Base-by-base conservation (phyloP, 108 stramenopile genomes). In the Cyclotella choctawhatcheeana region DNA sequence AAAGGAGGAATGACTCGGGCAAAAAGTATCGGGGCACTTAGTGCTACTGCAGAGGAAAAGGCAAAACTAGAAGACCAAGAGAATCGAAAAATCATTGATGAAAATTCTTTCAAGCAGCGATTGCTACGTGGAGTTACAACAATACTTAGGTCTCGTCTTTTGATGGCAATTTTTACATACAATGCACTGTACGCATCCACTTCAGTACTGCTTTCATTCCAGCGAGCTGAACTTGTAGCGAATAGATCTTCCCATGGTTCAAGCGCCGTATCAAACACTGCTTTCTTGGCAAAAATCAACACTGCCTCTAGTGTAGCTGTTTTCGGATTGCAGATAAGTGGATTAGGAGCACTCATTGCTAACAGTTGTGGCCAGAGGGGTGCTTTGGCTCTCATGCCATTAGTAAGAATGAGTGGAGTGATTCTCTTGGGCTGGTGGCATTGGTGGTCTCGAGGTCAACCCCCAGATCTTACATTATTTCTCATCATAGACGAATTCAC, bases 101-200 rank as follows among this genome's bases (percentile, higher is more conserved):
- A 90, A 47, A 83, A 89, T 73, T 86, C 91, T 16, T 96, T 93
- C 83, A 88, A 86, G 58, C 89, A 93, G 68, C 73, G 95, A 44
- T 76, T 96, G 35, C 61, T 92, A 17, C 89, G 92, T 53, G 92
- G 92, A 10, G 67, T 91, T 27, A 93, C 86, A 4, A 93, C 92
- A 29, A 96, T 96, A 65, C 64, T 96, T n/a, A 67, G 84, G 43
- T 91, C 89, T 16, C 86, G 89, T 27, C 79, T 96, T 10, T 79
- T 96, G 30, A 92, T 96, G 90, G 77, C 92, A 45, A 96, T 93
- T 51, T 96, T 96, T 64, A 96, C 92, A 27, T 96, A 96, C 83
- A 96, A 96, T 82, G 95, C 95, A 6, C 81, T 96, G 13, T 93
- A 83, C 68, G 89, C 95, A 43, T 85, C 88, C 20, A 91, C 92